These are phyloP conservation scores for Ostreobium quekettii DNA, from an alignment of 139 green algal genomes.

Conservation along the genomic window DNA sequence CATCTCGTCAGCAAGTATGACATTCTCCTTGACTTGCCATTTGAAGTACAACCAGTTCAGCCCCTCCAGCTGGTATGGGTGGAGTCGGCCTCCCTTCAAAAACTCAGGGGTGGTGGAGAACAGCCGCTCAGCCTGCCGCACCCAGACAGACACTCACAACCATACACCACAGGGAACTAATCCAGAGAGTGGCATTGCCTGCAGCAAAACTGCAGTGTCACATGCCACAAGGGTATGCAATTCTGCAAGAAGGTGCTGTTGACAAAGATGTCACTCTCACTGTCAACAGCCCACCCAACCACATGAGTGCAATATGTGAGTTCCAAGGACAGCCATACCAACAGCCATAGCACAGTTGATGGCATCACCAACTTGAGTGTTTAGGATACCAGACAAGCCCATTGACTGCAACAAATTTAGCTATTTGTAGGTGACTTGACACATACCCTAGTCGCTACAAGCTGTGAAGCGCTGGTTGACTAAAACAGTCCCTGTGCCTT, in stretches of 20 bases:
- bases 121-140: slow-evolving; percentile 17
- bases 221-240: not conserved
- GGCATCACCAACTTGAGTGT: no score
- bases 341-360: no score
- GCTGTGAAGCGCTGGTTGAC: no score
- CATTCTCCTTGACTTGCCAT: slow-evolving; percentile 40
- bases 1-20: slow-evolving; percentile 70
- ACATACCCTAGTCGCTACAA: no score
- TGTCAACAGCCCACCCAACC: not conserved
- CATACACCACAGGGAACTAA: not conserved
- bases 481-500: no score
- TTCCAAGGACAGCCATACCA: no score
- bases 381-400: no score
- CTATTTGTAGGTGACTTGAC: no score
- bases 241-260: not conserved
- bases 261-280: not conserved
- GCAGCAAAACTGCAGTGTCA: not conserved
- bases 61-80: slow-evolving; percentile 74
- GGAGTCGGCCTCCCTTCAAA: slow-evolving; percentile 40
- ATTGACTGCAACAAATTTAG: no score
- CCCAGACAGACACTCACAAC: not conserved
- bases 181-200: not conserved
- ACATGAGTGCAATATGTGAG: slow-evolving; percentile 1
- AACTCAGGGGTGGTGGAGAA: slow-evolving; percentile 40
- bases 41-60: slow-evolving; percentile 69